Percentiles rank a stretch among this genome's conserved stretches.
These are phyloP conservation scores for Orobanche coerulescens DNA, from an alignment of 257 asterid genomes.

Conservation along the genomic window DNA sequence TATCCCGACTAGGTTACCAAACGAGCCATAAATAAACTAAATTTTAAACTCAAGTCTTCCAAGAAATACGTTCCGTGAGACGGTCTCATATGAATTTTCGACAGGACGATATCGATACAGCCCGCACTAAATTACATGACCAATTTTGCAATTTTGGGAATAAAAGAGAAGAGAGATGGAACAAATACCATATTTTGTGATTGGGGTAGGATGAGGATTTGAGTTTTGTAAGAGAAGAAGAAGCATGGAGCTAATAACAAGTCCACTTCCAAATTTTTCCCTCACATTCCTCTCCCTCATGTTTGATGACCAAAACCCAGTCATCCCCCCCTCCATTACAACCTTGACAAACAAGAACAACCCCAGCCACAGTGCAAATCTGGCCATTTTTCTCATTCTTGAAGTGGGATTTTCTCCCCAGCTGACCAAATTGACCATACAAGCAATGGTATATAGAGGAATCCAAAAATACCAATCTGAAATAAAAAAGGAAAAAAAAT, in stretches of 20 bases:
- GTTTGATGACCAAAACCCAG: slow-evolving; percentile 42
- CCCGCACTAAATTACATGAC: too few species aligned
- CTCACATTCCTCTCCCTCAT: slow-evolving; percentile 59
- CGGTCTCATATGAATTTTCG: too few species aligned
- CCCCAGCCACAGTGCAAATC: slow-evolving; percentile 37
- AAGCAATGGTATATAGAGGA: slow-evolving; percentile 33
- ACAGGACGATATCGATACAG: too few species aligned
- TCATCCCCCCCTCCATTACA: slow-evolving; percentile 30
- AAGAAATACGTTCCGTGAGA: too few species aligned
- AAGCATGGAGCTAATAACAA: slow-evolving; percentile 48
- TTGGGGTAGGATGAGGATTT: slow-evolving; percentile 3
- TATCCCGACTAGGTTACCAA: too few species aligned
- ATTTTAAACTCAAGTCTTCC: too few species aligned
- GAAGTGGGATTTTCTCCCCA: slow-evolving; percentile 19
- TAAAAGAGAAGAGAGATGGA: background rate
- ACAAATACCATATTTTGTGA: slow-evolving; percentile 29
- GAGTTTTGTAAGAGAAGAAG: slow-evolving; percentile 30
- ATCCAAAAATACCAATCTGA: slow-evolving; percentile 47
- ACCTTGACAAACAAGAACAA: slow-evolving; percentile 44
- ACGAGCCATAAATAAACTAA: too few species aligned
- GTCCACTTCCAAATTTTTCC: slow-evolving; percentile 66
- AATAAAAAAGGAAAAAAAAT: background rate
- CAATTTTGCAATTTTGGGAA: too few species aligned
- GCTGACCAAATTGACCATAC: slow-evolving; percentile 24
- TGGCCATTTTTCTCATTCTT: slow-evolving; percentile 24